Evolutionary conservation across 2,329 filamentous ascomycete species (phyloP).

Genomic region (Alternaria atra): DNA sequence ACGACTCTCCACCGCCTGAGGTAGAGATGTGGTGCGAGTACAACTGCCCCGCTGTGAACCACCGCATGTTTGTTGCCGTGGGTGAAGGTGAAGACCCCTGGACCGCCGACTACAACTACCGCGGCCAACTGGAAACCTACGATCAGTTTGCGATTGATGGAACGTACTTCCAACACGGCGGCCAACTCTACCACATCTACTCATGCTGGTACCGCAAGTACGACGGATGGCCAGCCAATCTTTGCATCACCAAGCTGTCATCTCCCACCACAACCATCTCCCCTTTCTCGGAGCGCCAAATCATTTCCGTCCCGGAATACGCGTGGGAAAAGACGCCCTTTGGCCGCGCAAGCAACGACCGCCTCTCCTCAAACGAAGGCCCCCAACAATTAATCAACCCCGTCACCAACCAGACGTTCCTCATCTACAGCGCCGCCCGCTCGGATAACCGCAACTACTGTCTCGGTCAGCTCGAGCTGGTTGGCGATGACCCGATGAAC

Average conservation of each 20-base stretch:
- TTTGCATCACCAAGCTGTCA: constrained; percentile 61
- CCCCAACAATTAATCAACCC: constrained; percentile 61
- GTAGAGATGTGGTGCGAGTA: constrained; percentile 60
- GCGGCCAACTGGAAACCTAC: constrained; percentile 59
- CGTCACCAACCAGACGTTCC: constrained; percentile 57
- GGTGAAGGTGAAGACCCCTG: constrained; percentile 56
- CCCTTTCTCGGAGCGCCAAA: constrained; percentile 57
- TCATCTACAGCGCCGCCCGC: constrained; percentile 61
- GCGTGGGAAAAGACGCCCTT: constrained; percentile 64
- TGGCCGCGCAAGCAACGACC: constrained; percentile 56
- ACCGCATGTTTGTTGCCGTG: constrained; percentile 62
- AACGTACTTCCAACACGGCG: constrained; percentile 59
- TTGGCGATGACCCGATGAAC: constrained; percentile 61
- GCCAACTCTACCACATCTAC: constrained; percentile 51
- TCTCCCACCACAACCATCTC: constrained; percentile 59
- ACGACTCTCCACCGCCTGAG: constrained; percentile 58
- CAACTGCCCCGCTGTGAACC: constrained; percentile 61
- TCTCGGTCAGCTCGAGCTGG: constrained; percentile 60
- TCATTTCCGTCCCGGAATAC: constrained; percentile 58
- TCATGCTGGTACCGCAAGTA: constrained; percentile 56
- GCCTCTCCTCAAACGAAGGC: constrained; percentile 60
- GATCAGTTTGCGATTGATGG: constrained; percentile 65
- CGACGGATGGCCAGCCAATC: constrained; percentile 61
- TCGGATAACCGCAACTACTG: constrained; percentile 65
- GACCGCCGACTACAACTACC: constrained; percentile 56